Percentiles rank a stretch among this genome's conserved stretches.
phyloP scores from a whole-genome alignment of 2,329 filamentous ascomycete genomes.

The Coleophoma eucalyptorum region DNA sequence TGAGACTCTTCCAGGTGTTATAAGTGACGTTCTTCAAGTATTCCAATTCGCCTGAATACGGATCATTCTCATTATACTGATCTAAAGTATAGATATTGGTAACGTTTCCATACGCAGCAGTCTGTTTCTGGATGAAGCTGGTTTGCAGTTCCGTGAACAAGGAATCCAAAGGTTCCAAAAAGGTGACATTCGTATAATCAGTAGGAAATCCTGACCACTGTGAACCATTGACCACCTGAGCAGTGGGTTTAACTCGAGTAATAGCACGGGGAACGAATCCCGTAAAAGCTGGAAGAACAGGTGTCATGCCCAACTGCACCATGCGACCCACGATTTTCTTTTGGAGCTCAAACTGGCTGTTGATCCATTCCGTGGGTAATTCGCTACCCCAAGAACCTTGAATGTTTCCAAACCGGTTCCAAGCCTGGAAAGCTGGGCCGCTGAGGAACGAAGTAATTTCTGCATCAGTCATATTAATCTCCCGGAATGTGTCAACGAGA shows the following conservation, averaged over 20 bases:
- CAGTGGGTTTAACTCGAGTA: constrained; percentile 36
- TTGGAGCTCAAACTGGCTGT: constrained; percentile 42
- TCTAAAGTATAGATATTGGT: constrained; percentile 46
- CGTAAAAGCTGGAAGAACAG: constrained; percentile 45
- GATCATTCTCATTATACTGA: constrained; percentile 49
- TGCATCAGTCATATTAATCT: constrained; percentile 37
- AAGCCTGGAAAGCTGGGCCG: constrained; percentile 47
- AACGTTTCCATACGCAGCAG: constrained; percentile 41
- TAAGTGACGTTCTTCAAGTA: constrained; percentile 38
- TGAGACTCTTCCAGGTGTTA: constrained; percentile 42
- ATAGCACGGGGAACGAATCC: constrained; percentile 43
- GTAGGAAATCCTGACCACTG: constrained; percentile 37
- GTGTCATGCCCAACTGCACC: constrained; percentile 49
- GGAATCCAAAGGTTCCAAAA: constrained; percentile 41
- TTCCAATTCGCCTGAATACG: constrained; percentile 37
- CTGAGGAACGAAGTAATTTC: constrained; percentile 44
- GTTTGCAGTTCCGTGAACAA: constrained; percentile 39
- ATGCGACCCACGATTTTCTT: constrained; percentile 44
- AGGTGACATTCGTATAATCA: constrained; percentile 41
- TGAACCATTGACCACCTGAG: constrained; percentile 37
- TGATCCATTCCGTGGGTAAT: constrained; percentile 40
- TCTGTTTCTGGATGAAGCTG: constrained; percentile 42
- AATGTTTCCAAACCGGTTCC: constrained; percentile 52
- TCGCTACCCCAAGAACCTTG: constrained; percentile 44
- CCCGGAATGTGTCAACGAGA: constrained; percentile 41